phyloP scores from a whole-genome alignment of 306 rosid genomes.

The Corylus americana region DNA sequence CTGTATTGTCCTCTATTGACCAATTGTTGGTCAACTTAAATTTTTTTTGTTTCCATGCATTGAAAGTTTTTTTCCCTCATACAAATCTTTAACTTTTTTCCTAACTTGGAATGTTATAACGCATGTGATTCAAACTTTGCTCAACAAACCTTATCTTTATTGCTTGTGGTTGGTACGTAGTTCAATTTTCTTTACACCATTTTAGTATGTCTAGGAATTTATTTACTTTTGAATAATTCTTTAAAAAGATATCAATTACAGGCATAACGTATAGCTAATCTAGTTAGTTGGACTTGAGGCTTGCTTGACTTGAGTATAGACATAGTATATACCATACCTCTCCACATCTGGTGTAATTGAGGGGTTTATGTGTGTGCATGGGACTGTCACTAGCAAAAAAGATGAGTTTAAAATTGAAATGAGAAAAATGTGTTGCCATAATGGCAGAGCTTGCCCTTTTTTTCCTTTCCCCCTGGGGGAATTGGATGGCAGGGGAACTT shows the following conservation, averaged over 20 bases:
- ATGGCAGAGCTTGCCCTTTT: not conserved
- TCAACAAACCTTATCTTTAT: not conserved
- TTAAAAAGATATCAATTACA: not conserved
- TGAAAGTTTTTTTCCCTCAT: not conserved
- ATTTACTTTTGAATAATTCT: not conserved
- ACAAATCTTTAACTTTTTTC: not conserved
- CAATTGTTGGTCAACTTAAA: not conserved
- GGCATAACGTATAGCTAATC: not conserved
- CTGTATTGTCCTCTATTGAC: not conserved
- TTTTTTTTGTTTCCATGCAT: not conserved
- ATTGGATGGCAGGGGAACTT: no score
- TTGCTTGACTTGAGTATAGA: not conserved
- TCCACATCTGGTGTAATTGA: constrained; percentile 5
- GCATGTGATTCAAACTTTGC: not conserved
- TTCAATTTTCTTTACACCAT: not conserved
- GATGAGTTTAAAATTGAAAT: not conserved
- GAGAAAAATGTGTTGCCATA: not conserved
- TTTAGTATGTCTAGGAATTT: not conserved
- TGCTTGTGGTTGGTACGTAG: not conserved
- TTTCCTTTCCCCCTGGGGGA: no score
- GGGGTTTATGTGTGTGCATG: constrained; percentile 13
- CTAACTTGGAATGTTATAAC: not conserved
- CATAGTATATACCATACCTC: not conserved
- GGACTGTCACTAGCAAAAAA: not conserved
- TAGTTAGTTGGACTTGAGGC: not conserved